Evolutionary conservation across 371 early-diverging fungal genomes (phyloP), one percentile per base, ranked within the genome.

Genomic region (Funneliformis caledonium): DNA sequence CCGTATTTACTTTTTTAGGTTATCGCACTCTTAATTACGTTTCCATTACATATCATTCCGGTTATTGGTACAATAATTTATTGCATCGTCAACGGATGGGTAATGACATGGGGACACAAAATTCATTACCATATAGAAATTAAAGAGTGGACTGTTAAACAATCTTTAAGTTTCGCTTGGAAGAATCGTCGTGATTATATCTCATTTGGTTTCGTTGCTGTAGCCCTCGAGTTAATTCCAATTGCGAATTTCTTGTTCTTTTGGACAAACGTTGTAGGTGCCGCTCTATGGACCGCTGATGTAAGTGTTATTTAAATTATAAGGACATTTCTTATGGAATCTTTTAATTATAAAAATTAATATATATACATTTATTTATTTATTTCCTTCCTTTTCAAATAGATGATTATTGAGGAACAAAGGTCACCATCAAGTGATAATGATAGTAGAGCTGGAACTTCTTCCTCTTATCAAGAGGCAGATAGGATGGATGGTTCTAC

Each of bases 191-290:
- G 81, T 2, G 82, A 83, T 2, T 92, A 90, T 73, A 84, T 87
- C 43, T 75, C 84, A 14, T 94, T 94, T 85, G 94, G 94, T 5
- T 82, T 86, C 2, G 88, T 90, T 0, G 92, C 93, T 2, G 88
- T 90, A 0, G 91, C 87, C 1, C 81, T 93, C 14, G 92, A 93
- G 79, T 81, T 93, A 77, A 85, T 94, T 4, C 94, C 94, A 4
- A 68, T 94, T 2, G 88, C 91, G 67, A 91, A 92, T 56, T 78
- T 92, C 22, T 45, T 94, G 1, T 94, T 93, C 80, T 88, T 92
- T 84, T 93, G 92, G 89, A 93, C 95, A 7, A 93, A 93, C 78
- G 89, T 91, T n/a, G 91, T 93, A 4, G 93, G 91, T 9, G 90
- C 92, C 31, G 95, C 94, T 4, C 82, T 94, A 5, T 94, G 92